Evolutionary conservation across 2,329 filamentous ascomycete species (phyloP).

Genomic region (Microsporum audouinii): DNA sequence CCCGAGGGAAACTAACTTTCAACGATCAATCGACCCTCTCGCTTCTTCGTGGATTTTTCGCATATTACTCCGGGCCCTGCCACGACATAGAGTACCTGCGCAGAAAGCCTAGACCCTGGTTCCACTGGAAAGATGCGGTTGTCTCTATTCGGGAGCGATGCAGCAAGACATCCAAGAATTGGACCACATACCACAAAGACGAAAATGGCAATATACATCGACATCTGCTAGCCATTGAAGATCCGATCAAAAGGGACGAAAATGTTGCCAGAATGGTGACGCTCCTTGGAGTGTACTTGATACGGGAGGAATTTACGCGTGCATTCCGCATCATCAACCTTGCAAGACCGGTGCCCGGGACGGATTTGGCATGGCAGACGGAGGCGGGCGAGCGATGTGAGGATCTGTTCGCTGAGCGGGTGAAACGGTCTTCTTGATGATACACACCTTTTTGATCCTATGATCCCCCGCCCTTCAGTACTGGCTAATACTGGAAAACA

Average conservation of each 20-base stretch:
- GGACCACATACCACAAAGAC: slow-evolving; percentile 64
- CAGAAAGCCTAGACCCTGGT: slow-evolving; percentile 31
- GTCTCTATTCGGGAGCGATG: slow-evolving; percentile 63
- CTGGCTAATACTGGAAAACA: too few relatives aligned
- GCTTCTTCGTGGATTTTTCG: slow-evolving; percentile 73
- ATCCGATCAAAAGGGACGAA: slow-evolving; percentile 79
- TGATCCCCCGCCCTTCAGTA: neutral
- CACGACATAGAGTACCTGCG: neutral
- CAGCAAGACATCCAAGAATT: slow-evolving; percentile 66
- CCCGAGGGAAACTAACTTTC: slow-evolving; percentile 47
- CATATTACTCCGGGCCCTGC: slow-evolving; percentile 60
- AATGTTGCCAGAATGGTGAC: slow-evolving; percentile 82
- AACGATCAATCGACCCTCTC: slow-evolving; percentile 60
- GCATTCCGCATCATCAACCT: slow-evolving; percentile 60
- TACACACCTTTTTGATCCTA: neutral
- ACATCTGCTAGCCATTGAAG: slow-evolving; percentile 81
- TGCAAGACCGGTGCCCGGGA: slow-evolving; percentile 30
- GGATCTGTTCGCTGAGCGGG: slow-evolving; percentile 18
- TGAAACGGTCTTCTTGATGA: neutral
- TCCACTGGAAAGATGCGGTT: slow-evolving; percentile 71
- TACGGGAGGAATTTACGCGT: slow-evolving; percentile 72
- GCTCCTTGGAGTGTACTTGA: slow-evolving; percentile 67
- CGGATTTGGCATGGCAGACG: slow-evolving; percentile 18
- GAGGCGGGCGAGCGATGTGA: slow-evolving; percentile 17
- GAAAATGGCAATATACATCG: slow-evolving; percentile 65